Evolutionary conservation across 371 early-diverging fungal species (phyloP).

Genomic region (Globomyces sp.): DNA sequence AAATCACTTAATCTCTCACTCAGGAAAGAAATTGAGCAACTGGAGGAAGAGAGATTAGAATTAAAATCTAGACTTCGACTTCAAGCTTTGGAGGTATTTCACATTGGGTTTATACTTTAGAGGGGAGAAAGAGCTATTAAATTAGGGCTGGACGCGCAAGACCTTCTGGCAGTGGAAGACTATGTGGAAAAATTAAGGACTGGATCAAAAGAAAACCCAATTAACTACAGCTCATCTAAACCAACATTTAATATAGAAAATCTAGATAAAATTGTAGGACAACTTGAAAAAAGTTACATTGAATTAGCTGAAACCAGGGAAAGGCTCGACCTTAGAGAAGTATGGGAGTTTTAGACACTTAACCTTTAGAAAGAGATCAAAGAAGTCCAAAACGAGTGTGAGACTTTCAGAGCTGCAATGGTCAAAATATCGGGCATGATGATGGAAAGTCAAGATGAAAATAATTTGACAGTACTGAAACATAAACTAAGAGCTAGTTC

Average conservation of each 20-base stretch:
- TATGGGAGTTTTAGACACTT: too few relatives aligned
- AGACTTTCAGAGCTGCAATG: constrained; percentile 5
- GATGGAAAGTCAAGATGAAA: too few relatives aligned
- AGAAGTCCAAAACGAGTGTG: constrained; percentile 3
- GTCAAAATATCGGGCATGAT: too few relatives aligned
- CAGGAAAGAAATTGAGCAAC: constrained; percentile 41
- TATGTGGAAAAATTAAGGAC: constrained; percentile 38
- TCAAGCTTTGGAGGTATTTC: constrained; percentile 36
- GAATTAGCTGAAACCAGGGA: constrained; percentile 20
- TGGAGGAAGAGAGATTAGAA: constrained; percentile 50
- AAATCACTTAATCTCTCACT: constrained; percentile 34
- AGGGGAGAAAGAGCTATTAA: constrained; percentile 44
- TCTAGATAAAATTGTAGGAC: constrained; percentile 37
- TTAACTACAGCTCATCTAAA: neutral
- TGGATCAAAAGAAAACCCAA: neutral
- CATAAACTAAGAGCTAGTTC: neutral
- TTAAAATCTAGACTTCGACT: constrained; percentile 42
- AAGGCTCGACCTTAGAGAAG: neutral
- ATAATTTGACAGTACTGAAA: neutral
- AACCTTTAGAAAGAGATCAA: constrained; percentile 26
- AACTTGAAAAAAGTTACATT: constrained; percentile 42
- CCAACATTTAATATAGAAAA: constrained; percentile 24
- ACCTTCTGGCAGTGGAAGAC: constrained; percentile 48
- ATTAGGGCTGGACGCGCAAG: constrained; percentile 45
- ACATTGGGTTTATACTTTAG: neutral